Base-by-base conservation (phyloP, 768 basidiomycete genomes). In the Pleurotus salmoneostramineus region DNA sequence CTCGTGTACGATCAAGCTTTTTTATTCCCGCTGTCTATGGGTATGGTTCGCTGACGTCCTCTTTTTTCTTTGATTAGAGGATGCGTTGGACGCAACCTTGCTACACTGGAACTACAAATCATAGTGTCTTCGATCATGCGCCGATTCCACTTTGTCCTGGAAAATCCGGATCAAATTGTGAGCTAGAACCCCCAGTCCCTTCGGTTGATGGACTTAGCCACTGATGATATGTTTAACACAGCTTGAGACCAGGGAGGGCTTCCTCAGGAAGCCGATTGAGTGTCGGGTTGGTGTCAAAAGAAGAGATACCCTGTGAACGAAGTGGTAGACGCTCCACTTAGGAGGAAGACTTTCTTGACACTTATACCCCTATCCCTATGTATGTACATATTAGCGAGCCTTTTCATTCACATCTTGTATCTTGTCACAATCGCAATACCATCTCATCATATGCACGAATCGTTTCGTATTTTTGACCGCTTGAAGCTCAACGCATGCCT, bases 71-170 rank as follows among this genome's bases (percentile, higher is more conserved):
- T 27, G 21, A 10, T 42, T 60, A 89, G 92, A 48, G 88, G 84
- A 12, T 95, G 93, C 67, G 90, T 95, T 15, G 93, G 93, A 6
- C 80, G 87, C 45, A 94, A 95, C 66, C 73, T 93, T 43, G 93
- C 93, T 2, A 82, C 76, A 60, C 75, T 95, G 75, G 91, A 95
- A 67, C 68, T 95, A 17, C 77, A 85, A 65, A 79, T 93, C 56
- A 94, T 96, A 65, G 71, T 93, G 46, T 82, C 89, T n/a, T 90
- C 90, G 2, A 81, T 95, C 62, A 71, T 92, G 67, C 80, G 88
- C 31, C 80, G 88, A 43, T 95, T 87, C 65, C 79, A 91, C 55
- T 82, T 93, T 63, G 83, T 90, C 3, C 74, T 93, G 15, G 80
- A 85, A 65, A 68, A 79, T 21, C 82, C 84, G 11, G 78, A 82